phyloP scores from a whole-genome alignment of 1,284 basidiomycete species.

The Trichosporon coremiiforme region DNA sequence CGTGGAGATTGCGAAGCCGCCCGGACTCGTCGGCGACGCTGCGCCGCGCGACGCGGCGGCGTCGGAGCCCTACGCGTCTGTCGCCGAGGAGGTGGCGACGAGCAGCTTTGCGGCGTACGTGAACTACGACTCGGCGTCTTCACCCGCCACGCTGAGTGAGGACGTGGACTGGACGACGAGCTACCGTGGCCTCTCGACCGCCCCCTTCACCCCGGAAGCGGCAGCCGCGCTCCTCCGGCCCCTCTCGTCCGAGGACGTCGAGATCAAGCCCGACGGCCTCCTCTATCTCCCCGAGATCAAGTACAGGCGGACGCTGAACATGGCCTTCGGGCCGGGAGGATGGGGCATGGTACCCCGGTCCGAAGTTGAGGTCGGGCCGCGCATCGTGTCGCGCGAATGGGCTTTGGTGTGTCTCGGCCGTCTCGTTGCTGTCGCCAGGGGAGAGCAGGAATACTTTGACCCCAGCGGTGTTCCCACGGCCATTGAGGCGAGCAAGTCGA shows the following conservation, averaged over 20 bases:
- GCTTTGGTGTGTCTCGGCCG: conserved; percentile 90
- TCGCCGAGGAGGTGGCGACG: neutral
- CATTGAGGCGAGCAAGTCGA: conserved; percentile 92
- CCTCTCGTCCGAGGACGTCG: conserved; percentile 61
- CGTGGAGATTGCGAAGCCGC: conserved; percentile 10
- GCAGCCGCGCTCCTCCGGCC: conserved; percentile 74
- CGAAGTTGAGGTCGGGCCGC: conserved; percentile 86
- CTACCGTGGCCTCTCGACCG: conserved; percentile 76
- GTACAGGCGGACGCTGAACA: conserved; percentile 91
- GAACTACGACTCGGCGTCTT: neutral
- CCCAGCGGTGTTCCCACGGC: conserved; percentile 88
- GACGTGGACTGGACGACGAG: conserved; percentile 78
- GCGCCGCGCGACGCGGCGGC: conserved; percentile 12
- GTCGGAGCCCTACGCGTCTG: neutral
- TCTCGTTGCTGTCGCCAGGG: conserved; percentile 85
- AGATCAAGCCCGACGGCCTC: conserved; percentile 68
- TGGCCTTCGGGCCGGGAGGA: conserved; percentile 92
- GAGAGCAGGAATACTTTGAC: conserved; percentile 97
- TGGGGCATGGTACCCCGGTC: conserved; percentile 95
- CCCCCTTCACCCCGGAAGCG: conserved; percentile 77
- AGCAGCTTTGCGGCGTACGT: neutral
- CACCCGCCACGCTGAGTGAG: neutral
- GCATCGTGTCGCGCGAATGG: conserved; percentile 90
- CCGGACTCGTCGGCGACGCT: neutral
- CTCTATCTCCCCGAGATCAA: conserved; percentile 98